Percentiles rank a stretch among this genome's conserved stretches.
Evolutionary conservation across 805 yeast species (phyloP).

Genomic region (Zygoascus biomembranicola): DNA sequence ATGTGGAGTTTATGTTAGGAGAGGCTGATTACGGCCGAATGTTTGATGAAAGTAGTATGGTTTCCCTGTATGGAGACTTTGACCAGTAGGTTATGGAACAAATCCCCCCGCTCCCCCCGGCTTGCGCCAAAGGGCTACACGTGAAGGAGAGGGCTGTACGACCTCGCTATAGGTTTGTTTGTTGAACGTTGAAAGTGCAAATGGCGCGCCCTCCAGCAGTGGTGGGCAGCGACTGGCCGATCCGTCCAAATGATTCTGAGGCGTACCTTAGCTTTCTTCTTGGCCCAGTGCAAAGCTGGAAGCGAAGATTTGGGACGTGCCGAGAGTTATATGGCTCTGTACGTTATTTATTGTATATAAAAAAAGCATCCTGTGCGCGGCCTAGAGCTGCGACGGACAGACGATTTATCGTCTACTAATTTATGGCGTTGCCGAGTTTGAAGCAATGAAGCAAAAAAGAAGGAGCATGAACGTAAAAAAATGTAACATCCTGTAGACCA

Average conservation of each 20-base stretch:
- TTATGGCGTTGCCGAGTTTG: background rate
- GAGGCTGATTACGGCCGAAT: background rate
- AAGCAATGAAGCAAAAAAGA: too few species aligned
- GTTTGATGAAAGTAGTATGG: background rate
- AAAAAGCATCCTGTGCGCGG: background rate
- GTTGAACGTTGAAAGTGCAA: constrained; percentile 2
- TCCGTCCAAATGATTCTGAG: background rate
- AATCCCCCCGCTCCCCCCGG: background rate
- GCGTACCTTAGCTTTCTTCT: background rate
- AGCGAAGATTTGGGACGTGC: background rate
- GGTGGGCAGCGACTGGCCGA: constrained; percentile 9
- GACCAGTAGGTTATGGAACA: background rate
- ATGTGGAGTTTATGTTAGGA: background rate
- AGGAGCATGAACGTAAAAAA: too few species aligned
- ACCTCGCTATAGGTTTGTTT: background rate
- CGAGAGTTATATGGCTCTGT: background rate
- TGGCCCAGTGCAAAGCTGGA: background rate
- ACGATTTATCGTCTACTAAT: background rate
- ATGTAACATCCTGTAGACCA: too few species aligned
- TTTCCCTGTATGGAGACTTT: background rate
- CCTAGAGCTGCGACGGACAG: background rate
- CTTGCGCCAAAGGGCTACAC: background rate
- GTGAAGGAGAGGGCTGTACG: background rate
- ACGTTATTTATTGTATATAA: background rate
- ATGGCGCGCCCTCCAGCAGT: constrained; percentile 7